phyloP scores from a whole-genome alignment of 2,329 filamentous ascomycete genomes.

The Nemania diffusa region DNA sequence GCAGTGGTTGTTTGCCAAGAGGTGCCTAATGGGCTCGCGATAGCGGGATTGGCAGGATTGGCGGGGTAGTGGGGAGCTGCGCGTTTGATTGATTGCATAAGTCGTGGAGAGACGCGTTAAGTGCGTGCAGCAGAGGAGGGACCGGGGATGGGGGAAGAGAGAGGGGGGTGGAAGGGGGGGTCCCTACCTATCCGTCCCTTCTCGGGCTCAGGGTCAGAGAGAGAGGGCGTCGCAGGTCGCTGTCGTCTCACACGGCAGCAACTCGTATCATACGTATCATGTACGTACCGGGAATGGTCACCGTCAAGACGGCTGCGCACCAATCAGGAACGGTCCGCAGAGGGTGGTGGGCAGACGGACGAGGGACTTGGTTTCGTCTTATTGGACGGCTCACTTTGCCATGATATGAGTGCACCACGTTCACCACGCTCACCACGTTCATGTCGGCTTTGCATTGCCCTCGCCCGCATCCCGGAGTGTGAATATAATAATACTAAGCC shows the following conservation, averaged over 20 bases:
- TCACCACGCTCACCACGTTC: conserved; percentile 14
- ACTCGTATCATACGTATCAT: background rate
- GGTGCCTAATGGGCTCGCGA: background rate
- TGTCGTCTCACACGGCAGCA: background rate
- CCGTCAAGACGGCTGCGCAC: conserved; percentile 25
- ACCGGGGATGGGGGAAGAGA: no score
- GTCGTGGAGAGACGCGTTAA: conserved; percentile 33
- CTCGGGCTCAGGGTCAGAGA: conserved; percentile 1
- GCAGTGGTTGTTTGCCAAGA: conserved; percentile 29
- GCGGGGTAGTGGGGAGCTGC: conserved; percentile 30
- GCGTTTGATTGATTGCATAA: conserved; percentile 37
- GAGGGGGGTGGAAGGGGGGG: background rate
- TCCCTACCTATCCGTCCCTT: background rate
- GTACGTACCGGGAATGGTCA: background rate
- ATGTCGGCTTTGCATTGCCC: conserved; percentile 1
- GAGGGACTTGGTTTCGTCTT: conserved; percentile 12
- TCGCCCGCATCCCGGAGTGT: background rate
- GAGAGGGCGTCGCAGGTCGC: no score
- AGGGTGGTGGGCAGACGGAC: conserved; percentile 11
- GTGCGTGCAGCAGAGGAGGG: conserved; percentile 33
- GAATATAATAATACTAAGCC: conserved; percentile 23
- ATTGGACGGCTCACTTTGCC: conserved; percentile 21
- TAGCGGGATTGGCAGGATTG: conserved; percentile 29
- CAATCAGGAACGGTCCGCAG: conserved; percentile 20
- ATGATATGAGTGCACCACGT: conserved; percentile 26